Evolutionary conservation across 23 red algal genomes (phyloP).

Genomic region (Gracilaria vermiculophylla): DNA sequence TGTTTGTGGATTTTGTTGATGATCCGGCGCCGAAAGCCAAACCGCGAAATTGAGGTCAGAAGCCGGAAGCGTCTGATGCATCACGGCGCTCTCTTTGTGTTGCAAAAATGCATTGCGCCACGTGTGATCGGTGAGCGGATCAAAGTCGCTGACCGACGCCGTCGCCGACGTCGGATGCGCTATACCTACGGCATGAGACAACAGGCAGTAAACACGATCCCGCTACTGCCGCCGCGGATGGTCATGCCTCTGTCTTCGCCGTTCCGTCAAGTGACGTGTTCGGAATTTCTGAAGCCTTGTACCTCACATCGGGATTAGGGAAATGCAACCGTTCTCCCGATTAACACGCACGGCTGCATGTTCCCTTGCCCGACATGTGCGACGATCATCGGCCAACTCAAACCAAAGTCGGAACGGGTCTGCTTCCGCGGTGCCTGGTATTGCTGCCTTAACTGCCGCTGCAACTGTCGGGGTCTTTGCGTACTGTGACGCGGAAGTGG

Average conservation of each 20-base stretch:
- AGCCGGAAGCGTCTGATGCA: not conserved
- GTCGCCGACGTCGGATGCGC: not conserved
- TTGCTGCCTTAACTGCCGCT: not conserved
- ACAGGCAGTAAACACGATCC: not conserved
- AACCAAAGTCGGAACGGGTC: not conserved
- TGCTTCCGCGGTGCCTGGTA: not conserved
- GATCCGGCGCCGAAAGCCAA: too few species aligned
- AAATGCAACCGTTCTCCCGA: conserved; percentile 15
- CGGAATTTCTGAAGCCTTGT: not conserved
- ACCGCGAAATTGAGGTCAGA: too few species aligned
- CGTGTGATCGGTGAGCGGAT: conserved; percentile 28
- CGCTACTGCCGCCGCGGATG: not conserved
- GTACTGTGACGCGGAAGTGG: conserved; percentile 16
- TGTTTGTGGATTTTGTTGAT: not conserved
- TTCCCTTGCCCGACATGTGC: not conserved
- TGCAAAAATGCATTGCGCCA: not conserved
- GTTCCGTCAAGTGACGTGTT: not conserved
- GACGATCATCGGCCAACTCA: conserved; percentile 11
- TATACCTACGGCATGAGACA: too few species aligned
- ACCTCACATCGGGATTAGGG: not conserved
- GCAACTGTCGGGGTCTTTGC: not conserved
- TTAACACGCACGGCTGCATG: conserved; percentile 2
- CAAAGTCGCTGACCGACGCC: not conserved
- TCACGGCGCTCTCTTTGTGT: conserved; percentile 2
- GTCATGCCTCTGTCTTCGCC: not conserved